Evolutionary conservation across 2,329 filamentous ascomycete species (phyloP), one percentile per base, ranked within the genome.

Genomic region (Fusarium praegraminearum): DNA sequence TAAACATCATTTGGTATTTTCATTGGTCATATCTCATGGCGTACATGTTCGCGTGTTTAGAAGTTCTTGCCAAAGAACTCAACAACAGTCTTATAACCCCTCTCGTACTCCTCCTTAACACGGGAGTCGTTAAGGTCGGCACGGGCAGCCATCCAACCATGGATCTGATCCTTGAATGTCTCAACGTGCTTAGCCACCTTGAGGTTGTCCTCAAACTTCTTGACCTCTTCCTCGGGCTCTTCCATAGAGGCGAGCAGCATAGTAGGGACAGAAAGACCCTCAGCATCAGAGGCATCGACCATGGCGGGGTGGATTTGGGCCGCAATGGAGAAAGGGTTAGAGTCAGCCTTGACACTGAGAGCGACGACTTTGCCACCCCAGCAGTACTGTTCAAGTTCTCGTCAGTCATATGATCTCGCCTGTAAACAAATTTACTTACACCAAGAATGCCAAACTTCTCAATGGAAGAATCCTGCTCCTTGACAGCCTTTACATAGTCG

Each of bases 101-200:
- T 84, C 47, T 83, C 82, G 67, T 89, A 90, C 80, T 90, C 90
- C 69, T 86, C 84, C 78, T 85, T 87, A 75, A 88, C 85, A 43
- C 83, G 84, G 50, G 83, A 79, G 47, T 90, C 81, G 35, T 83
- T 81, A 32, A 92, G 80, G 73, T 91, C 81, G 0, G 86, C 83
- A 28, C 90, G 85, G 2, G 90, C 90, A 2, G 87, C 89, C 90
- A 92, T 93, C 89, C 90, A 93, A 45, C 90, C 90, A 78, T 93
- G 90, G 75, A 89, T 85, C 83, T 91, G 90, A 73, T 88, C 88
- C 26, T 74, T 73, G 74, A 91, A 92, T n/a, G 78, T 88, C 82
- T 92, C 89, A 55, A 91, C 85, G 67, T 89, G 84, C 74, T 89
- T 88, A 61, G 85, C 79, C 3, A 81, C 85, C 30, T 79, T 81